Base-by-base conservation (phyloP, 108 stramenopile species). In the Stephanodiscus triporus region DNA sequence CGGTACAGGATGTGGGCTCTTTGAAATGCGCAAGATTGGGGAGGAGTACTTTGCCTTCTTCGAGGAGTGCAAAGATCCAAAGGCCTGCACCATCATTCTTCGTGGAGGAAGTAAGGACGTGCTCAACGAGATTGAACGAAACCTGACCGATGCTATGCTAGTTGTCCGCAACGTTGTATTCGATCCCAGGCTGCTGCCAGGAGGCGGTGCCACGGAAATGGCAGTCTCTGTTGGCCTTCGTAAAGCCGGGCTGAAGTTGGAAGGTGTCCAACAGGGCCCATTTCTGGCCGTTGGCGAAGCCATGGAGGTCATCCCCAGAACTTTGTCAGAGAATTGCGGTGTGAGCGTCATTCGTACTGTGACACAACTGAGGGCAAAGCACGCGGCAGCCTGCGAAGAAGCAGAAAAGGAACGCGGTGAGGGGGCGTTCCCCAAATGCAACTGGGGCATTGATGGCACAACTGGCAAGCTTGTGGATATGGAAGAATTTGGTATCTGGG, bases 151-250 rank as follows among this genome's bases (percentile, higher is more conserved):
- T 90, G 99, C 99, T 72, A 98, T 99, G 98, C 97, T 98, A 83
- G 98, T 99, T 24, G 98, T 98, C 54, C 89, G 98, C 6, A 99
- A 99, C 84, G 94, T 99, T 48, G 97, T 99, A 23, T 96, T 97
- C 76, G 97, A 97, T 75, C 97, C 97, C 48, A 91, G 96, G 78
- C 83, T 99, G 27, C 74, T 99, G 48, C 97, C 97, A n/a, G 99
- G 99, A 27, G 99, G 99, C 22, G 99, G 98, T 34, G 98, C 98
- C 24, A 98, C 97, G 16, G 99, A 99, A 90, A 98, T 99, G 98
- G 97, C 98, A 8, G 83, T 99, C 24, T 88, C 98, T 9, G 86
- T 95, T 42, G 96, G 91, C n/a, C 76, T 99, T 9, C 81, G 91
- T 26, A 81, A 89, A 51, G 76, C 87, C 20, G 93, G 93, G 13